These are phyloP conservation scores for Daldinia concentrica DNA, from an alignment of 495 filamentous ascomycete species.

Conservation along the genomic window DNA sequence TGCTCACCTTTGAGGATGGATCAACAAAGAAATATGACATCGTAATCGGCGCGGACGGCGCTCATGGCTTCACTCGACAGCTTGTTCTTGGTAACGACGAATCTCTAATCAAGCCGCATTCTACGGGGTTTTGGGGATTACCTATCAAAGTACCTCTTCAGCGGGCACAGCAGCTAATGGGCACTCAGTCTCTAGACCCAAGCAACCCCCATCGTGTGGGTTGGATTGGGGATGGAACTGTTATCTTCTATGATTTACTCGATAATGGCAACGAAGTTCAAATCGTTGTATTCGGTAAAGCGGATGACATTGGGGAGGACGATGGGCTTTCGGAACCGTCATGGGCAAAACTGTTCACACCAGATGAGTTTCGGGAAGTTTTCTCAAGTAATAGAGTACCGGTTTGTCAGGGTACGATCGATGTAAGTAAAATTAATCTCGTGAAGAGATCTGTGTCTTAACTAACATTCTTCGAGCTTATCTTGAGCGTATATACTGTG, in stretches of 20 bases:
- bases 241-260: slow-evolving; percentile 34
- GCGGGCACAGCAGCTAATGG: slow-evolving; percentile 40
- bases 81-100: slow-evolving; percentile 40
- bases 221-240: slow-evolving; percentile 40
- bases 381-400: slow-evolving; percentile 36
- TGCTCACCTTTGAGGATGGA: slow-evolving; percentile 40
- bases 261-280: slow-evolving; percentile 38
- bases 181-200: slow-evolving; percentile 36
- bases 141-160: slow-evolving; percentile 39
- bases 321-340: slow-evolving; percentile 6
- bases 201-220: slow-evolving; percentile 25
- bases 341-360: slow-evolving; percentile 45
- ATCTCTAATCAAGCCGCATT: slow-evolving; percentile 17
- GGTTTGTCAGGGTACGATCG: slow-evolving; percentile 38
- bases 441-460: neutral
- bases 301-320: slow-evolving; percentile 17
- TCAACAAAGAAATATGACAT: slow-evolving; percentile 41
- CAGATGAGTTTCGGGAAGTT: slow-evolving; percentile 42
- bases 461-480: slow-evolving; percentile 22
- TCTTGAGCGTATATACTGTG: slow-evolving; percentile 45
- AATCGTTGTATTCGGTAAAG: slow-evolving; percentile 30
- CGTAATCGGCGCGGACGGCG: slow-evolving; percentile 43
- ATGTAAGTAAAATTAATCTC: slow-evolving; percentile 29
- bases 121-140: slow-evolving; percentile 41
- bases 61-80: slow-evolving; percentile 35